A percentile compares a stretch with the other conserved stretches of the same genome.
Evolutionary conservation across 129 eudicot genomes (phyloP).

Genomic region (Lonicera japonica): DNA sequence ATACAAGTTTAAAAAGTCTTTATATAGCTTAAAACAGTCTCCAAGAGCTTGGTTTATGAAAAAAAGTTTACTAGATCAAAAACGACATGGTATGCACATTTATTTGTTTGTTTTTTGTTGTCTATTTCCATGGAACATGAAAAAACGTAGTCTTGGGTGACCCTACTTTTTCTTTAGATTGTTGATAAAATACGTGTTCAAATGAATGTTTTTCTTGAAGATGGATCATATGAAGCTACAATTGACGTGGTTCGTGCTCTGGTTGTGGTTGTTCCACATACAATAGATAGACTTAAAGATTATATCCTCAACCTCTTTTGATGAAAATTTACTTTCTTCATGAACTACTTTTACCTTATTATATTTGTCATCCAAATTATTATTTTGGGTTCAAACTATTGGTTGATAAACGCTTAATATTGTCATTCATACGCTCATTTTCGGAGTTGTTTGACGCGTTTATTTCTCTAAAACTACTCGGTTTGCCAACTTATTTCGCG

Average conservation of each 20-base stretch:
- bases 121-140: conserved; percentile 1
- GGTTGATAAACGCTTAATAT: too few relatives aligned
- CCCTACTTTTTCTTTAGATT: conserved; percentile 39
- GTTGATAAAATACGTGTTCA: conserved; percentile 95
- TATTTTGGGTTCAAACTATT: neutral
- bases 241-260: conserved; percentile 82
- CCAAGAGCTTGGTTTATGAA: too few relatives aligned
- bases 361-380: neutral
- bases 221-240: conserved; percentile 94
- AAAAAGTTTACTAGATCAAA: too few relatives aligned
- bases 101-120: neutral
- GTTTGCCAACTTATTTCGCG: too few relatives aligned
- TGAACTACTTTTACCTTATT: conserved; percentile 9
- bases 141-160: conserved; percentile 3
- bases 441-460: too few relatives aligned
- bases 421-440: too few relatives aligned
- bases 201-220: conserved; percentile 98
- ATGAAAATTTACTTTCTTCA: conserved; percentile 4
- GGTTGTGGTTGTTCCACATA: conserved; percentile 86
- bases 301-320: conserved; percentile 55
- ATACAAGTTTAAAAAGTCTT: too few relatives aligned
- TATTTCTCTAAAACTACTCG: too few relatives aligned
- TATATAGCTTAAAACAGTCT: too few relatives aligned
- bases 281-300: conserved; percentile 81
- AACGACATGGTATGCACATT: conserved; percentile 48